Conservation (phyloP, 306 rosid species). For the Morella rubra region DNA sequence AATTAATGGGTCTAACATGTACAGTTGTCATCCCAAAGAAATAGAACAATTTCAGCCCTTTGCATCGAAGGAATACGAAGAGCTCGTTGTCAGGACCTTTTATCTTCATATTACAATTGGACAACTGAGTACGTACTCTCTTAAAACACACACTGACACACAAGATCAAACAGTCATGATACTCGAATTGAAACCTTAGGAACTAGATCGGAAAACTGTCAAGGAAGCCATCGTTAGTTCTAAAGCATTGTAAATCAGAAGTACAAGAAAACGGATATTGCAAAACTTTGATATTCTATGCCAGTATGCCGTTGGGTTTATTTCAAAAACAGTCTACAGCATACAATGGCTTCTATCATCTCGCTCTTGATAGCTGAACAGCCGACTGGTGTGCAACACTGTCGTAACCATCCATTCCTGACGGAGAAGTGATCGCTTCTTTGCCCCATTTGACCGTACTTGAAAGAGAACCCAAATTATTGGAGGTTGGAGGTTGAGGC, state of each 20-base stretch:
- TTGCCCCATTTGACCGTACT: slow-evolving; percentile 30
- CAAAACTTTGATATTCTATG: neutral
- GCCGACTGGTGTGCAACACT: slow-evolving; percentile 29
- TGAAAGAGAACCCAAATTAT: slow-evolving; percentile 2
- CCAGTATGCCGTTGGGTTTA: slow-evolving; percentile 36
- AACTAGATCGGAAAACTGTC: neutral
- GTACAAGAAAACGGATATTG: neutral
- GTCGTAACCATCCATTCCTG: neutral
- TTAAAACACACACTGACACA: too few species aligned
- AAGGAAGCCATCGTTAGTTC: neutral
- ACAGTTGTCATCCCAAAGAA: too few species aligned
- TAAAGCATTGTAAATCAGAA: neutral
- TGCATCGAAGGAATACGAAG: too few species aligned
- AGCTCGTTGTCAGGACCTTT: too few species aligned
- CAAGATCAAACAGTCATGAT: neutral
- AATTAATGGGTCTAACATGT: too few species aligned
- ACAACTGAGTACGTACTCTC: too few species aligned
- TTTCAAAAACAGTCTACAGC: neutral
- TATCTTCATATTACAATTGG: too few species aligned
- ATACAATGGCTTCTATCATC: slow-evolving; percentile 18
- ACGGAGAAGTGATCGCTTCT: slow-evolving; percentile 10
- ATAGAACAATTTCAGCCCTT: too few species aligned
- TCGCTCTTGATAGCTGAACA: slow-evolving; percentile 32
- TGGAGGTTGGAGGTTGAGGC: slow-evolving; percentile 23
- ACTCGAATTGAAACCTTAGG: neutral